These are phyloP conservation scores for Tetrahymena malaccensis DNA, from an alignment of 73 alveolate genomes.

Conservation along the genomic window DNA sequence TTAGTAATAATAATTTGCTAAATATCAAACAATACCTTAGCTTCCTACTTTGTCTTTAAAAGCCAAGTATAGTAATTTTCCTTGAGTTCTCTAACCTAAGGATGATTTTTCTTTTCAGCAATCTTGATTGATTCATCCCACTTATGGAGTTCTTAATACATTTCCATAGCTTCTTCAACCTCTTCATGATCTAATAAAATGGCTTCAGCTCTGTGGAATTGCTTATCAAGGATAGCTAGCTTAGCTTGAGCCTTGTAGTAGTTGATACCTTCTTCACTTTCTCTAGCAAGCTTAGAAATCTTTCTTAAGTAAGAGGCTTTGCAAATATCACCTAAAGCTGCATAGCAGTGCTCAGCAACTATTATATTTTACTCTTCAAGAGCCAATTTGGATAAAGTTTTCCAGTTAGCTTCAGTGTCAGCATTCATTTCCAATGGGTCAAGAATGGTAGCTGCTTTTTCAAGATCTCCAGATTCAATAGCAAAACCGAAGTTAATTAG, in stretches of 20 bases:
- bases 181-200: slow-evolving; percentile 94
- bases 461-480: slow-evolving; percentile 90
- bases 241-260: slow-evolving; percentile 96
- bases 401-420: slow-evolving; percentile 99
- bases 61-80: slow-evolving; percentile 98
- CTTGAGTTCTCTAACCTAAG: slow-evolving; percentile 92
- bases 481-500: slow-evolving; percentile 97
- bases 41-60: slow-evolving; percentile 89
- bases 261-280: slow-evolving; percentile 85
- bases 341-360: slow-evolving; percentile 99
- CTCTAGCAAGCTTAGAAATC: slow-evolving; percentile 69
- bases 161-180: slow-evolving; percentile 99
- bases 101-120: slow-evolving; percentile 99
- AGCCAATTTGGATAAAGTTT: slow-evolving; percentile 91
- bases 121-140: slow-evolving; percentile 98
- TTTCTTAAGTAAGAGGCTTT: slow-evolving; percentile 88
- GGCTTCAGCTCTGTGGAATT: slow-evolving; percentile 98
- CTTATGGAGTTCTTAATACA: slow-evolving; percentile 98
- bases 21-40: neutral
- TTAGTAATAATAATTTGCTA: too few species aligned
- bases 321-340: slow-evolving; percentile 98
- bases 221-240: slow-evolving; percentile 95
- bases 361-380: slow-evolving; percentile 91
- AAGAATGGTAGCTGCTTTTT: slow-evolving; percentile 90
- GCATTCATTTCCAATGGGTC: slow-evolving; percentile 96